Evolutionary conservation across 108 stramenopile genomes (phyloP).

Genomic region (Cyclotella cryptica): DNA sequence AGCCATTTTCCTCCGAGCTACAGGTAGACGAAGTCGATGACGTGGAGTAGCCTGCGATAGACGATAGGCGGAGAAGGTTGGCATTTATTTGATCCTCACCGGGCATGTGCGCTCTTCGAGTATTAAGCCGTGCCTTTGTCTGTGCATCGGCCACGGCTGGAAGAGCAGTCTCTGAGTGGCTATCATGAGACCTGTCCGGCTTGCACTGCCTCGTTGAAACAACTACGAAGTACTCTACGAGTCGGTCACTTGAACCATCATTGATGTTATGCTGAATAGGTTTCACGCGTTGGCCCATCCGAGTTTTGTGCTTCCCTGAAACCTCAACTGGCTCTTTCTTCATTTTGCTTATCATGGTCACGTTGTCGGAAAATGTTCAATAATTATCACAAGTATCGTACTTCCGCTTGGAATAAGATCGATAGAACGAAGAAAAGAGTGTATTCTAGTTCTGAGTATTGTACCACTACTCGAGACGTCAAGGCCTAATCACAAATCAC

Average conservation of each 20-base stretch:
- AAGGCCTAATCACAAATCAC: too few relatives aligned
- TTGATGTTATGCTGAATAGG: background rate
- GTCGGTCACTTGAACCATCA: constrained; percentile 35
- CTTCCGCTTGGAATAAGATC: too few relatives aligned
- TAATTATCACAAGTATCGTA: too few relatives aligned
- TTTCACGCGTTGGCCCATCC: background rate
- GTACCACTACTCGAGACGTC: too few relatives aligned
- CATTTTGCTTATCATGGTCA: too few relatives aligned
- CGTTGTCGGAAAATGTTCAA: too few relatives aligned
- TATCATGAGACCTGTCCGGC: background rate
- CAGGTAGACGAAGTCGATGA: background rate
- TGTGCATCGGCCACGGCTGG: background rate
- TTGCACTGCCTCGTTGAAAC: constrained; percentile 47
- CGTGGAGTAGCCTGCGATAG: background rate
- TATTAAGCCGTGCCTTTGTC: background rate
- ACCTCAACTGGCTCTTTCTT: too few relatives aligned
- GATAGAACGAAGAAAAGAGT: too few relatives aligned
- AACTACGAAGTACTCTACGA: constrained; percentile 90
- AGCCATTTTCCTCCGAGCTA: constrained; percentile 4
- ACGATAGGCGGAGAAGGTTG: constrained; percentile 1
- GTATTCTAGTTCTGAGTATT: too few relatives aligned
- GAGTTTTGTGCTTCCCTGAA: background rate
- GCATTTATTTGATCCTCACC: background rate
- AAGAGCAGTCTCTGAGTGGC: background rate
- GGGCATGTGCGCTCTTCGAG: constrained; percentile 8